Conservation (phyloP, 495 filamentous ascomycete genomes). For the Mytilinidion resinicola region DNA sequence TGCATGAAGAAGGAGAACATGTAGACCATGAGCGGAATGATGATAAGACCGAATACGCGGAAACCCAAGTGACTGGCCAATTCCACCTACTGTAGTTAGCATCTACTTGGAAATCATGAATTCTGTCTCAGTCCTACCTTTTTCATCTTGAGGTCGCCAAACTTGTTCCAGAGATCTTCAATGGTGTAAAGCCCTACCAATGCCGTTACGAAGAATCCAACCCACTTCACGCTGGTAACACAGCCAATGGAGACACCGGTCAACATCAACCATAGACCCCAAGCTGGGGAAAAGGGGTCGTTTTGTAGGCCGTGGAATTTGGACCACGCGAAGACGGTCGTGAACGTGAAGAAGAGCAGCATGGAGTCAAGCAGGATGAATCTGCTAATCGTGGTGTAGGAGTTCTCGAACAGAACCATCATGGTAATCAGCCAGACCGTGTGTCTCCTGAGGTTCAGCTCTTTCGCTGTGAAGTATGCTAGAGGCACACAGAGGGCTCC, state of each 20-base stretch:
- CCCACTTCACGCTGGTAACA: slow-evolving; percentile 97
- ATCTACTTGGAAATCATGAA: slow-evolving; percentile 1
- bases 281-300: slow-evolving; percentile 77
- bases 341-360: slow-evolving; percentile 96
- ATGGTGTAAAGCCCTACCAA: slow-evolving; percentile 92
- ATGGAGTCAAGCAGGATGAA: slow-evolving; percentile 98
- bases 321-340: slow-evolving; percentile 92
- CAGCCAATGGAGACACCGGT: slow-evolving; percentile 93
- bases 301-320: slow-evolving; percentile 84
- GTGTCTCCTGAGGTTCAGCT: slow-evolving; percentile 75
- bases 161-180: slow-evolving; percentile 98
- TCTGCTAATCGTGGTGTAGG: slow-evolving; percentile 94
- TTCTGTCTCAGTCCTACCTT: slow-evolving; percentile 45
- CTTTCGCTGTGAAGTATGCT: slow-evolving; percentile 89
- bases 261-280: slow-evolving; percentile 88
- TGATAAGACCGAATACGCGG: slow-evolving; percentile 79
- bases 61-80: slow-evolving; percentile 72
- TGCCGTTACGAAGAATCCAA: slow-evolving; percentile 89
- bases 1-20: slow-evolving; percentile 92
- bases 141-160: slow-evolving; percentile 88
- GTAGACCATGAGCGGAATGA: slow-evolving; percentile 81
- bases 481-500: slow-evolving; percentile 87
- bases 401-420: slow-evolving; percentile 98
- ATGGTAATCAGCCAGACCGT: slow-evolving; percentile 91
- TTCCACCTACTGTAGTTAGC: slow-evolving; percentile 45